Evolutionary conservation across 2,329 filamentous ascomycete genomes (phyloP).

Genomic region (Fusarium pseudocircinatum): DNA sequence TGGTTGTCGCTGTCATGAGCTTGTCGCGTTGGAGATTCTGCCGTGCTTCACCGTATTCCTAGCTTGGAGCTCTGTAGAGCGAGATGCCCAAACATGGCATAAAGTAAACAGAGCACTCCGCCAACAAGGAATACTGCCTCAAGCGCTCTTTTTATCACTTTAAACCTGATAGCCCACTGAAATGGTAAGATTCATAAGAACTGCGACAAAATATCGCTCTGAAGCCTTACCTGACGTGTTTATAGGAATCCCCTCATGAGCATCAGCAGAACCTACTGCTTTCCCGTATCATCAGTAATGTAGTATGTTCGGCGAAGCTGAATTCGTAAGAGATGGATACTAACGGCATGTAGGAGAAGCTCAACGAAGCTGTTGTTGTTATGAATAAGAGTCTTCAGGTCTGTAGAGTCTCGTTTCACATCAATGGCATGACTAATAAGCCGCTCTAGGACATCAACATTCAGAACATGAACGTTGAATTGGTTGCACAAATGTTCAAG

Average conservation of each 20-base stretch:
- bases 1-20: slow-evolving; percentile 12
- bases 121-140: not conserved
- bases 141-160: not conserved
- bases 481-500: slow-evolving; percentile 99
- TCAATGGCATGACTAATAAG: not conserved
- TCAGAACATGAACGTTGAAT: slow-evolving; percentile 98
- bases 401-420: not conserved
- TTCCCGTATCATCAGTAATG: slow-evolving; percentile 95
- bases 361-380: slow-evolving; percentile 92
- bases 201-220: too few species aligned
- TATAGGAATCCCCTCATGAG: slow-evolving; percentile 92
- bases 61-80: slow-evolving; percentile 3
- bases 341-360: slow-evolving; percentile 76
- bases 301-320: slow-evolving; percentile 69
- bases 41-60: slow-evolving; percentile 46
- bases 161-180: not conserved
- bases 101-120: slow-evolving; percentile 38
- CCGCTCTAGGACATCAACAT: slow-evolving; percentile 87
- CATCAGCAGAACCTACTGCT: slow-evolving; percentile 95
- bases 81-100: not conserved
- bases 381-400: slow-evolving; percentile 94
- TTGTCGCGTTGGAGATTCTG: slow-evolving; percentile 44
- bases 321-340: not conserved
- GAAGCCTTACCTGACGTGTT: not conserved
- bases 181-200: slow-evolving; percentile 17